phyloP scores from a whole-genome alignment of 108 stramenopile genomes.

The Cyclotella choctawhatcheeana region DNA sequence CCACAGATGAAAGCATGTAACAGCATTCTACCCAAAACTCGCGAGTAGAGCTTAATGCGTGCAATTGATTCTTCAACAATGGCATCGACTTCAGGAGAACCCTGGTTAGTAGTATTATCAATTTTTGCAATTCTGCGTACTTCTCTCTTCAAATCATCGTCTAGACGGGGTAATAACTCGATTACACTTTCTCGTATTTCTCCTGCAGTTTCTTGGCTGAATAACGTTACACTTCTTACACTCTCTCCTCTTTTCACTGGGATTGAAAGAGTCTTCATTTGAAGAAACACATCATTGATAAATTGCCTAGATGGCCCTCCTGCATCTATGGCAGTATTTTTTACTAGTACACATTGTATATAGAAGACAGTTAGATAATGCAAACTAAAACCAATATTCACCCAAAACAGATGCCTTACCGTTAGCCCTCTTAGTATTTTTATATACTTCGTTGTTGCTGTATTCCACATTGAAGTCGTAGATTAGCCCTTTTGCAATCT shows the following conservation, averaged over 20 bases:
- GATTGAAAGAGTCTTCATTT: conserved; percentile 12
- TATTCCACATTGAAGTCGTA: conserved; percentile 20
- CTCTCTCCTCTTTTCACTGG: conserved; percentile 6
- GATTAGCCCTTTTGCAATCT: background rate
- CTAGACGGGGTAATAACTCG: background rate
- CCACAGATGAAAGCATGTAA: conserved; percentile 22
- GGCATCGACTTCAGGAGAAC: background rate
- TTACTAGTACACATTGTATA: background rate
- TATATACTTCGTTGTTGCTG: conserved; percentile 11
- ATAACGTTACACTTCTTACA: background rate
- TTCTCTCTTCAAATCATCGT: background rate
- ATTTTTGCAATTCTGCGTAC: background rate
- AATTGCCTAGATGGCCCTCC: conserved; percentile 33
- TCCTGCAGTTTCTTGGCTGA: background rate
- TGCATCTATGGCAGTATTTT: conserved; percentile 20
- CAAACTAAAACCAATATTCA: background rate
- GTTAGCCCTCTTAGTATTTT: background rate
- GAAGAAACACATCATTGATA: conserved; percentile 18
- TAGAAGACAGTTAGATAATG: background rate
- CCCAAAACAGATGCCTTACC: background rate
- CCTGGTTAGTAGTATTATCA: background rate
- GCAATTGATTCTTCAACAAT: background rate
- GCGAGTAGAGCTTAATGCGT: background rate
- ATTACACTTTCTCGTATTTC: background rate
- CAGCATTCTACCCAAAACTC: conserved; percentile 19